Percentiles rank a stretch among this genome's conserved stretches.
phyloP scores from a whole-genome alignment of 139 green algal genomes.

The Micractinium conductrix region DNA sequence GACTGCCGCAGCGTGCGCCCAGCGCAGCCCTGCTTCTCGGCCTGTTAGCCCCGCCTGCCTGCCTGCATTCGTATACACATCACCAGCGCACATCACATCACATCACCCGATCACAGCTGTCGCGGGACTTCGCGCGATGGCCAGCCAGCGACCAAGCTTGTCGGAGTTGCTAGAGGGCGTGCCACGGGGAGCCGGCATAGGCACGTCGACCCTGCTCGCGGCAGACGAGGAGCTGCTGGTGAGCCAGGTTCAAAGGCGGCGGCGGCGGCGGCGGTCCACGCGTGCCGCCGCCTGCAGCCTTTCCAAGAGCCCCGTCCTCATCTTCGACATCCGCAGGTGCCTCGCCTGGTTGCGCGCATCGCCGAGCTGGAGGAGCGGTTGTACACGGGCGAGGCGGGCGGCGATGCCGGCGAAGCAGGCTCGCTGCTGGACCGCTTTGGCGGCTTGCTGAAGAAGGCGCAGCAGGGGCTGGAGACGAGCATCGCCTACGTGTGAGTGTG shows the following conservation, averaged over 20 bases:
- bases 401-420: not conserved
- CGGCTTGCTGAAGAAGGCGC: not conserved
- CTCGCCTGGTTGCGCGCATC: slow-evolving; percentile 57
- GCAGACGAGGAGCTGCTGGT: slow-evolving; percentile 38
- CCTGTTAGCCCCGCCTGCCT: no score
- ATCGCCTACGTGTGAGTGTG: slow-evolving; percentile 32
- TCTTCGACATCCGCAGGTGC: not conserved
- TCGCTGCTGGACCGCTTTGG: slow-evolving; percentile 26
- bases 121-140: no score
- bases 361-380: slow-evolving; percentile 62
- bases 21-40: no score
- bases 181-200: not conserved
- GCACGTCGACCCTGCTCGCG: not conserved
- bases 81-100: no score
- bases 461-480: slow-evolving; percentile 28
- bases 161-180: no score
- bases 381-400: slow-evolving; percentile 28
- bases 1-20: no score
- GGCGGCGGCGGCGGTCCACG: not conserved
- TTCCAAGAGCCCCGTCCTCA: no score
- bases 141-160: no score
- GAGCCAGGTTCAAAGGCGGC: not conserved
- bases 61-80: no score
- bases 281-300: not conserved
- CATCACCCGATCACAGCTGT: no score